phyloP scores from a whole-genome alignment of 495 filamentous ascomycete species.

The Penicillium simplicissimum region DNA sequence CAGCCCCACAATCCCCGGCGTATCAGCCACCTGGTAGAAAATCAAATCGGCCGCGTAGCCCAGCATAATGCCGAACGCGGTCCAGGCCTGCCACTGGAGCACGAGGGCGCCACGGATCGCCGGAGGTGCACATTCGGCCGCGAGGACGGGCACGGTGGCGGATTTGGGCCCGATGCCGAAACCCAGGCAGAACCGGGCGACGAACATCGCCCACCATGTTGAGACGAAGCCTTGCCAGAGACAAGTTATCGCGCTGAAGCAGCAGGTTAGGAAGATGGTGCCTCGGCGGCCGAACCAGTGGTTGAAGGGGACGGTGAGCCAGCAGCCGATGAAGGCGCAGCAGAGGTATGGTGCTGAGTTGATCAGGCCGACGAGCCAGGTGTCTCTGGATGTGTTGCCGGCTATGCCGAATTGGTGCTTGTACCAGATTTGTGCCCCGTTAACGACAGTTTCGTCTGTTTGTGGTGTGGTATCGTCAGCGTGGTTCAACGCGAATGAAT shows the following conservation, averaged over 20 bases:
- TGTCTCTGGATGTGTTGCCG: slow-evolving; percentile 32
- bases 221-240: slow-evolving; percentile 77
- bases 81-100: slow-evolving; percentile 89
- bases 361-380: slow-evolving; percentile 70
- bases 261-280: slow-evolving; percentile 78
- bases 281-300: slow-evolving; percentile 76
- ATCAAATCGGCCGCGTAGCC: slow-evolving; percentile 72
- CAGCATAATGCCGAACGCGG: slow-evolving; percentile 80
- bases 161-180: slow-evolving; percentile 82
- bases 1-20: slow-evolving; percentile 57
- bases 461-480: neutral
- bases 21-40: slow-evolving; percentile 63
- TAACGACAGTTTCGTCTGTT: slow-evolving; percentile 76
- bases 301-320: slow-evolving; percentile 82
- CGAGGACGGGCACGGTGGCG: slow-evolving; percentile 76
- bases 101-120: slow-evolving; percentile 73
- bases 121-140: slow-evolving; percentile 73
- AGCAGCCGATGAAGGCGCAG: slow-evolving; percentile 77
- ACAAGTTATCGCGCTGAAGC: slow-evolving; percentile 65
- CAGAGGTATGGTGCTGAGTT: slow-evolving; percentile 67
- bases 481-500: neutral
- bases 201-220: slow-evolving; percentile 73
- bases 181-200: slow-evolving; percentile 70
- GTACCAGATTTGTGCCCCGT: slow-evolving; percentile 78
- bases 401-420: slow-evolving; percentile 67